These are phyloP conservation scores for Malassezia dermatis DNA, from an alignment of 1,284 basidiomycete genomes.

Conservation along the genomic window DNA sequence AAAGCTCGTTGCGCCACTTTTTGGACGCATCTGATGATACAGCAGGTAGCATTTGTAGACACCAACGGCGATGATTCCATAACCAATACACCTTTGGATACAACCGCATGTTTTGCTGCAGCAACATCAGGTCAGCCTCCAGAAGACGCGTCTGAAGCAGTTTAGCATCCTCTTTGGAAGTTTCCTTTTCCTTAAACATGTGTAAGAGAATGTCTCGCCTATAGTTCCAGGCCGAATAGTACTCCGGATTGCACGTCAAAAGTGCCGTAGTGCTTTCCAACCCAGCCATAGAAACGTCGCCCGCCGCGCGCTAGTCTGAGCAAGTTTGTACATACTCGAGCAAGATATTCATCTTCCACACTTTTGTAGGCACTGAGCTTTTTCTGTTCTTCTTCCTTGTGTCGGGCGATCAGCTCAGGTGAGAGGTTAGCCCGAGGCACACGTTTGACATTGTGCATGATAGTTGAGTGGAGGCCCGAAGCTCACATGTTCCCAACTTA, in stretches of 20 bases:
- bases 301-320: background rate
- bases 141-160: constrained; percentile 13
- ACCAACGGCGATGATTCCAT: constrained; percentile 47
- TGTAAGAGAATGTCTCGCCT: constrained; percentile 26
- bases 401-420: background rate
- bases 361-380: constrained; percentile 7
- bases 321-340: background rate
- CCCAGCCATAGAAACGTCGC: constrained; percentile 1
- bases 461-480: background rate
- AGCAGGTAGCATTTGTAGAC: constrained; percentile 22
- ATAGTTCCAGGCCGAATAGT: constrained; percentile 46
- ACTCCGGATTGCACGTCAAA: constrained; percentile 40
- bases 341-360: constrained; percentile 9
- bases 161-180: background rate
- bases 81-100: constrained; percentile 48
- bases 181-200: constrained; percentile 17
- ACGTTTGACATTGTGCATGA: constrained; percentile 19
- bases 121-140: constrained; percentile 35
- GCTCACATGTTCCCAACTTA: background rate
- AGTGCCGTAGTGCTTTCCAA: constrained; percentile 33
- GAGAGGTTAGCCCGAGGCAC: background rate
- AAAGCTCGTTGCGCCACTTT: constrained; percentile 37
- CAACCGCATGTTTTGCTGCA: constrained; percentile 34
- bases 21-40: background rate
- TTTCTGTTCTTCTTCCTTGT: constrained; percentile 1